phyloP scores from a whole-genome alignment of 441 rosid species.

The Erodium trifolium region DNA sequence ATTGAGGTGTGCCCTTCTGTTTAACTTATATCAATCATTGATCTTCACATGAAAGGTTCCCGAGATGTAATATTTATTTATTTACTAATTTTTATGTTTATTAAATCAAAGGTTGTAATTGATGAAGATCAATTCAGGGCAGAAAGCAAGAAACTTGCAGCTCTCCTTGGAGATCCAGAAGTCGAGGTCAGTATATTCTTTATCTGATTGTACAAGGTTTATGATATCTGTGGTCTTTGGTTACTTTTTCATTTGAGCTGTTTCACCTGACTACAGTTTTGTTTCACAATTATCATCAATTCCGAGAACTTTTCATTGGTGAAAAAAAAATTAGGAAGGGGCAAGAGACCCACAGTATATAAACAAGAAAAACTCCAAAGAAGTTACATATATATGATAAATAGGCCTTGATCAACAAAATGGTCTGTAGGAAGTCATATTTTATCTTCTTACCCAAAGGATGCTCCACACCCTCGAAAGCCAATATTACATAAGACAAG shows the following conservation, averaged over 20 bases:
- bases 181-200: conserved; percentile 60
- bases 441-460: no score
- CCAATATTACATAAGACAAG: not conserved
- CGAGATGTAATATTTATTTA: conserved; percentile 12
- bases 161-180: conserved; percentile 95
- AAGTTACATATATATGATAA: not conserved
- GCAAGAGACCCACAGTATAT: not conserved
- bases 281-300: conserved; percentile 3
- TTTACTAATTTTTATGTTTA: conserved; percentile 7
- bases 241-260: not conserved
- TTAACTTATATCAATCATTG: conserved; percentile 9
- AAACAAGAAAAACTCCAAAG: not conserved
- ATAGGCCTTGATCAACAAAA: no score
- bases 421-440: no score
- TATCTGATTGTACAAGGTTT: conserved; percentile 8
- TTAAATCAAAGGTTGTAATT: conserved; percentile 36
- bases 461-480: no score
- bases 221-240: conserved; percentile 3
- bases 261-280: not conserved
- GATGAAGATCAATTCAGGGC: conserved; percentile 69
- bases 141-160: conserved; percentile 69
- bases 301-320: not conserved
- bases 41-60: conserved; percentile 18
- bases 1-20: conserved; percentile 55
- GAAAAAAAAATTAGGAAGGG: not conserved